These are phyloP conservation scores for Dendrocalamus latiflorus DNA, from an alignment of 202 grass and related monocot species.

Conservation along the genomic window DNA sequence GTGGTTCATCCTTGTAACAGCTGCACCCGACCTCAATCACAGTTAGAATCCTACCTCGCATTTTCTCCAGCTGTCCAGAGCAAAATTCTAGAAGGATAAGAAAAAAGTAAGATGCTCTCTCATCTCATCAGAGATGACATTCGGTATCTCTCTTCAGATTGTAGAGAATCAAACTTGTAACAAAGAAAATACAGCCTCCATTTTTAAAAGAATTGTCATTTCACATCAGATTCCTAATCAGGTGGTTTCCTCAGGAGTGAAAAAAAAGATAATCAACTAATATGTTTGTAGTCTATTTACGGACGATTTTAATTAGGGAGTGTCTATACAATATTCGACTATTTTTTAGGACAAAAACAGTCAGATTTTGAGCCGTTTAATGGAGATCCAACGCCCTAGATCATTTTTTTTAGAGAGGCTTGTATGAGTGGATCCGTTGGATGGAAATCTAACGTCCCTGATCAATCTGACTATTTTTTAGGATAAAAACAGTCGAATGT, in stretches of 20 bases:
- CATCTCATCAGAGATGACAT: conserved; percentile 17
- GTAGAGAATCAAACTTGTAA: background rate
- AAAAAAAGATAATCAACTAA: no score
- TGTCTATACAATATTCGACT: no score
- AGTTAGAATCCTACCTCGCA: background rate
- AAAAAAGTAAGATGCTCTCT: conserved; percentile 24
- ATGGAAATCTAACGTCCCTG: no score
- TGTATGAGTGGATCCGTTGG: no score
- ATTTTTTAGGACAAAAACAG: no score
- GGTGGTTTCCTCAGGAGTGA: background rate
- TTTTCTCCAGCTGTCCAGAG: conserved; percentile 32
- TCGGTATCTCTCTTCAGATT: conserved; percentile 9
- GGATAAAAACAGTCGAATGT: no score
- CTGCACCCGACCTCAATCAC: background rate
- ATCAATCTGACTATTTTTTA: no score
- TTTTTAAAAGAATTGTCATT: background rate
- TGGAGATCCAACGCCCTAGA: no score
- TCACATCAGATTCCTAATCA: conserved; percentile 6
- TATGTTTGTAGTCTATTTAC: background rate
- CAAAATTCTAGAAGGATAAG: conserved; percentile 23
- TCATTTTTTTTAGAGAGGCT: no score
- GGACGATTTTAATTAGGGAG: no score
- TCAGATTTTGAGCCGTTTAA: no score
- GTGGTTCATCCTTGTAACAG: background rate
- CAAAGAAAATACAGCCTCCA: background rate